phyloP scores from a whole-genome alignment of 225 moss, liverwort and hornwort genomes.

The Takakia lepidozioides region DNA sequence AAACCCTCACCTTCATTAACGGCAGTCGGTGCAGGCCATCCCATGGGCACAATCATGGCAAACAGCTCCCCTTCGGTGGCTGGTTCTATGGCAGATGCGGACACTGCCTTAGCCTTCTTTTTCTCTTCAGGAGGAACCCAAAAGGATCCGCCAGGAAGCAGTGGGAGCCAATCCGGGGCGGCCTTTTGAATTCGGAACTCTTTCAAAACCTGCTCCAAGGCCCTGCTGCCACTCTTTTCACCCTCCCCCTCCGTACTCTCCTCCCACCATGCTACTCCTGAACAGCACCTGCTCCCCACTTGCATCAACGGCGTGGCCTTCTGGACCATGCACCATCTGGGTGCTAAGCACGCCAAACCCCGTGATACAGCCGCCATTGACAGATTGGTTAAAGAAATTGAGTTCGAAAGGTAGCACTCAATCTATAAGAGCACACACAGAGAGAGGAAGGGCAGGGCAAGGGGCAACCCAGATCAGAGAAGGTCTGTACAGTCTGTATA shows the following conservation, averaged over 20 bases:
- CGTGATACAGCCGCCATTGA: conserved; percentile 3
- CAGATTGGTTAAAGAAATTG: no score
- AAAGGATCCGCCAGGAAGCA: conserved; percentile 63
- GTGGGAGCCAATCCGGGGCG: conserved; percentile 68
- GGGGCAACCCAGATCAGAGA: no score
- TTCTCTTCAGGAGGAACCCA: conserved; percentile 70
- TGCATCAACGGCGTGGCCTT: conserved; percentile 7
- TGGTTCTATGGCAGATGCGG: conserved; percentile 32
- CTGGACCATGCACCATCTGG: conserved; percentile 15
- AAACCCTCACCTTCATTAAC: conserved; percentile 34
- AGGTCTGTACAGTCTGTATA: no score
- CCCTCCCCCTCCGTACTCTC: conserved; percentile 19
- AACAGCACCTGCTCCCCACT: conserved; percentile 15
- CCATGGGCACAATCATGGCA: conserved; percentile 75
- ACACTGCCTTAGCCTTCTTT: conserved; percentile 10
- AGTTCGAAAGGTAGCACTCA: no score
- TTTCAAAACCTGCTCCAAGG: conserved; percentile 57
- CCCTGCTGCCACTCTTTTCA: conserved; percentile 25
- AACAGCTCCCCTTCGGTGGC: conserved; percentile 54
- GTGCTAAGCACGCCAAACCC: conserved; percentile 9
- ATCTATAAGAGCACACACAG: no score
- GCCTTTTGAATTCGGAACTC: conserved; percentile 74
- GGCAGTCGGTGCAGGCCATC: conserved; percentile 50
- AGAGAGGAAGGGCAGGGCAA: no score
- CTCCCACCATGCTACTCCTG: conserved; percentile 31